Evolutionary conservation across 208 protist species (phyloP).

Genomic region (Trypanosoma lewisi): DNA sequence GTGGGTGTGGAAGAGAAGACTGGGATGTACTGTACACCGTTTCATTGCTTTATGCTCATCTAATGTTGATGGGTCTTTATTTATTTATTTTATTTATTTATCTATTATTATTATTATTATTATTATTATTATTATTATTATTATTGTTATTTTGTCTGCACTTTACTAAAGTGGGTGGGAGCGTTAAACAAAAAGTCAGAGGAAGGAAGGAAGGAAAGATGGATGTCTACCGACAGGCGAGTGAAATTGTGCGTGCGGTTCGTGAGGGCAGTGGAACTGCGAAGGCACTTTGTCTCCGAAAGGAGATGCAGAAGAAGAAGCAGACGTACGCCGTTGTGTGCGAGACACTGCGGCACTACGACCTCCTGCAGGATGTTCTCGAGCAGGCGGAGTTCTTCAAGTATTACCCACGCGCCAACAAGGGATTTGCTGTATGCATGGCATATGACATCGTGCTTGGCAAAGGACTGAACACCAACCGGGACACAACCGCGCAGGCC

Average conservation of each 20-base stretch:
- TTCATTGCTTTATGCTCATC: no score
- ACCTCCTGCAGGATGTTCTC: constrained; percentile 85
- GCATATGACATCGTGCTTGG: constrained; percentile 85
- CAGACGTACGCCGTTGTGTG: constrained; percentile 92
- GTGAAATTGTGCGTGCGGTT: constrained; percentile 70
- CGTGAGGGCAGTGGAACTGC: constrained; percentile 75
- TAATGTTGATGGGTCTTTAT: no score
- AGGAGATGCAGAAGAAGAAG: constrained; percentile 92
- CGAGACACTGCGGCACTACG: constrained; percentile 86
- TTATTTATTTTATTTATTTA: no score
- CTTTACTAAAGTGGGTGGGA: no score
- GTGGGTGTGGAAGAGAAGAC: no score
- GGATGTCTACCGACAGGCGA: constrained; percentile 90
- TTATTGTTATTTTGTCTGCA: no score
- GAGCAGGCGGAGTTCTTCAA: constrained; percentile 79
- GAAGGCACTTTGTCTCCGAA: constrained; percentile 89
- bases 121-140: no score
- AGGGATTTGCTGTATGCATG: constrained; percentile 79
- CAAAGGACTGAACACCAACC: constrained; percentile 84
- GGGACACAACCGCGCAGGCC: constrained; percentile 75
- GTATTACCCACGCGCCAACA: constrained; percentile 75
- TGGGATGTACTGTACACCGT: no score
- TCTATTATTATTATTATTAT: no score
- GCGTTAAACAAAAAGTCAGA: constrained; percentile 12
- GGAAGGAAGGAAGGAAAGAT: constrained; percentile 39